phyloP scores from a whole-genome alignment of 495 filamentous ascomycete genomes.

The Pseudotulostoma volvatum region DNA sequence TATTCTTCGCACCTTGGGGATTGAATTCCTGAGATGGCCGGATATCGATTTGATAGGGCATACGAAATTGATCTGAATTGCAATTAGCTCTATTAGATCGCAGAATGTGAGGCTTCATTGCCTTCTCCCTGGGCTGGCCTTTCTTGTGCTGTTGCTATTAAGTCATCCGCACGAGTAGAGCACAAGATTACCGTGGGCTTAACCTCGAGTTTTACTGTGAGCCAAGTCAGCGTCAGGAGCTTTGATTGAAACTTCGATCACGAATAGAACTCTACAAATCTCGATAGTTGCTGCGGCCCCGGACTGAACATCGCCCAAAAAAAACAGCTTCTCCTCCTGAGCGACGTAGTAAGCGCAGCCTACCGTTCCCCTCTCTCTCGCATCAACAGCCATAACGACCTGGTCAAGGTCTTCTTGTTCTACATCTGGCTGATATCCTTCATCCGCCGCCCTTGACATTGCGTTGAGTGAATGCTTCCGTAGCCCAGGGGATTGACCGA shows the following conservation, averaged over 20 bases:
- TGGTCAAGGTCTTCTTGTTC: conserved; percentile 56
- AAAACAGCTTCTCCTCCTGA: conserved; percentile 53
- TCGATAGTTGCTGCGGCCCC: conserved; percentile 57
- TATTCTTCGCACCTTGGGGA: conserved; percentile 51
- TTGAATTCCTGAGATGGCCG: conserved; percentile 65
- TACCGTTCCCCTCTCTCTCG: conserved; percentile 51
- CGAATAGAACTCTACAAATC: conserved; percentile 29
- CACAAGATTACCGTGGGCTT: conserved; percentile 69
- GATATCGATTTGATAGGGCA: conserved; percentile 56
- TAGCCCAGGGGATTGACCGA: too few relatives aligned
- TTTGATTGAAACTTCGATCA: background rate
- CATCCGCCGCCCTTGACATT: conserved; percentile 2
- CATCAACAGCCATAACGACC: conserved; percentile 72
- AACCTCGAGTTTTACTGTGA: conserved; percentile 50
- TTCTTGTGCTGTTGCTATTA: background rate
- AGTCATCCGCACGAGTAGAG: conserved; percentile 52
- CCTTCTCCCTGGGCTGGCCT: background rate
- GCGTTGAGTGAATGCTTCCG: background rate
- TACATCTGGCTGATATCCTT: conserved; percentile 31
- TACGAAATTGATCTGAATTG: conserved; percentile 26
- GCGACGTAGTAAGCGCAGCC: conserved; percentile 82
- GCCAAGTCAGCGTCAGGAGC: conserved; percentile 6
- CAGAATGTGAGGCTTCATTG: too few relatives aligned
- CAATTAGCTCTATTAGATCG: conserved; percentile 6
- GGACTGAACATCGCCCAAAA: conserved; percentile 67